These are phyloP conservation scores for Zasmidium cellare DNA, from an alignment of 2,329 filamentous ascomycete species.

Conservation along the genomic window DNA sequence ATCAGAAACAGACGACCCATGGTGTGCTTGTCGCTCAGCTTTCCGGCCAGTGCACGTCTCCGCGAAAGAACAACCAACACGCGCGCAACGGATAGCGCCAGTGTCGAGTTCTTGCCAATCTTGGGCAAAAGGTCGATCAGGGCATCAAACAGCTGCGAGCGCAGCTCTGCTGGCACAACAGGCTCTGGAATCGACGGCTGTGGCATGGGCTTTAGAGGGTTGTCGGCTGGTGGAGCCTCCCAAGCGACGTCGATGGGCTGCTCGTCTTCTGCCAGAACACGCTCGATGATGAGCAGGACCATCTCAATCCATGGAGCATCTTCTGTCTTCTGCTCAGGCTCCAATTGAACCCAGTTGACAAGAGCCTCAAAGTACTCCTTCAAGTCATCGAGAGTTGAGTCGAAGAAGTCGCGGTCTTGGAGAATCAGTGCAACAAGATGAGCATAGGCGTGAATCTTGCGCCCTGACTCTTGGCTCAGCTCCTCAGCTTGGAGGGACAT, in stretches of 20 bases:
- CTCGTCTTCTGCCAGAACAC: constrained; percentile 83
- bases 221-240: constrained; percentile 51
- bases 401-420: constrained; percentile 79
- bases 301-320: constrained; percentile 91
- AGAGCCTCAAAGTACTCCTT: constrained; percentile 75
- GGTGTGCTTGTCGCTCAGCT: constrained; percentile 83
- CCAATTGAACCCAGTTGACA: constrained; percentile 74
- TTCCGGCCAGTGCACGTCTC: constrained; percentile 69
- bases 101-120: constrained; percentile 80
- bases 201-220: constrained; percentile 41
- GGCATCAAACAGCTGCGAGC: constrained; percentile 69
- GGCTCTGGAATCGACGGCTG: constrained; percentile 61
- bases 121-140: constrained; percentile 82
- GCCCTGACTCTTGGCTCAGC: constrained; percentile 51
- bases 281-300: constrained; percentile 85
- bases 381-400: constrained; percentile 70
- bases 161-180: constrained; percentile 65
- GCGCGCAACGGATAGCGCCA: constrained; percentile 80
- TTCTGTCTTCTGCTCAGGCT: constrained; percentile 66
- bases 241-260: constrained; percentile 74
- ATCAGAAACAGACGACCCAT: constrained; percentile 90
- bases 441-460: constrained; percentile 85
- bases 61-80: constrained; percentile 87
- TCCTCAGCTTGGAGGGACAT: constrained; percentile 65
- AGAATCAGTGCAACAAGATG: constrained; percentile 87